phyloP scores from a whole-genome alignment of 1,284 basidiomycete genomes.

The Sporisorium reilianum region DNA sequence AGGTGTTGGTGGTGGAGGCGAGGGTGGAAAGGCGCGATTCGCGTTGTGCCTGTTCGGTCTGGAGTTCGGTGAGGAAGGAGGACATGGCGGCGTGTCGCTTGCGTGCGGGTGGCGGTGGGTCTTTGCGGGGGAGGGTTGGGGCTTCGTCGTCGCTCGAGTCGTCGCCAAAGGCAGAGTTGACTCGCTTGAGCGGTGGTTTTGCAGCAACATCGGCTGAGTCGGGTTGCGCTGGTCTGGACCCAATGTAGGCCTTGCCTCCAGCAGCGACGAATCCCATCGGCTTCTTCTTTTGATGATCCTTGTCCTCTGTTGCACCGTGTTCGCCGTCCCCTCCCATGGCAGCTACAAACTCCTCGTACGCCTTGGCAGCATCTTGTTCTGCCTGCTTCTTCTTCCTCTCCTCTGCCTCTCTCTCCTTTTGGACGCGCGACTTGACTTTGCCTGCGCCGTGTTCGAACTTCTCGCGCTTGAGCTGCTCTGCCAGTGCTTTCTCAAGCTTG shows the following conservation, averaged over 20 bases:
- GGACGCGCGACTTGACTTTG: conserved; percentile 49
- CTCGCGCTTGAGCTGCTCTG: conserved; percentile 39
- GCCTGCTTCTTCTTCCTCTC: conserved; percentile 55
- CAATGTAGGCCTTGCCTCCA: conserved; percentile 48
- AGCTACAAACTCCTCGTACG: conserved; percentile 59
- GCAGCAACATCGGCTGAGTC: neutral
- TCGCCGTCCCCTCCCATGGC: conserved; percentile 51
- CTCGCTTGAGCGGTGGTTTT: conserved; percentile 11
- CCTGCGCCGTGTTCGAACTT: conserved; percentile 47
- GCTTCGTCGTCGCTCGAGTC: conserved; percentile 30
- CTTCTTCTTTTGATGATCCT: conserved; percentile 1
- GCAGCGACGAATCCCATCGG: conserved; percentile 46
- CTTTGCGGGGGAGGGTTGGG: conserved; percentile 6
- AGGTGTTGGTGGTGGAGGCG: conserved; percentile 30
- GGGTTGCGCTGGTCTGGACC: conserved; percentile 2
- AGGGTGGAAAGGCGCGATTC: conserved; percentile 77
- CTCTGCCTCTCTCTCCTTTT: conserved; percentile 58
- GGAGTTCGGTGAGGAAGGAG: conserved; percentile 54
- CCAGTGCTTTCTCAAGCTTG: conserved; percentile 15
- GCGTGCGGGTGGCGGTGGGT: conserved; percentile 33
- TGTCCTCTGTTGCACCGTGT: neutral
- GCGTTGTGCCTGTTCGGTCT: conserved; percentile 82
- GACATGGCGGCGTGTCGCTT: conserved; percentile 51
- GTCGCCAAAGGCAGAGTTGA: conserved; percentile 34
- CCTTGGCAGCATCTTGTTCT: conserved; percentile 49